These are phyloP conservation scores for Claviceps digitariae DNA, from an alignment of 2,329 filamentous ascomycete genomes.

Conservation along the genomic window DNA sequence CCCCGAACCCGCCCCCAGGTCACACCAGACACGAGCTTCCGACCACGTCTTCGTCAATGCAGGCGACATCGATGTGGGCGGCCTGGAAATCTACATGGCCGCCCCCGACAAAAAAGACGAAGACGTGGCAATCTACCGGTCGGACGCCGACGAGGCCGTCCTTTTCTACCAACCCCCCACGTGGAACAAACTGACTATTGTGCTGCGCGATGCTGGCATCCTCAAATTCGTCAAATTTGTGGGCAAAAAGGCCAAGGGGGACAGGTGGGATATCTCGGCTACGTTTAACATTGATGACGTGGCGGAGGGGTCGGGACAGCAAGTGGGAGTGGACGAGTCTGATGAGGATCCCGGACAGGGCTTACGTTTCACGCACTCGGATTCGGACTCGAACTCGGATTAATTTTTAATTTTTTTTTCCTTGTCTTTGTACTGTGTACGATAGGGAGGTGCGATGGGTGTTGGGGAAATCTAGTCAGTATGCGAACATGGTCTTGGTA, in stretches of 20 bases:
- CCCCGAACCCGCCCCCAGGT: no score
- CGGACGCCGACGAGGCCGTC: conserved; percentile 68
- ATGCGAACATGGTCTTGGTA: no score
- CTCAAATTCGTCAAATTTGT: conserved; percentile 97
- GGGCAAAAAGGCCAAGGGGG: conserved; percentile 65
- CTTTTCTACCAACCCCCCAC: conserved; percentile 48
- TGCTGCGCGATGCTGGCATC: conserved; percentile 72
- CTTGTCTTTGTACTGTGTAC: no score
- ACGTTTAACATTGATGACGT: conserved; percentile 57
- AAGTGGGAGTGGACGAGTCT: conserved; percentile 20
- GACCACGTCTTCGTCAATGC: conserved; percentile 19
- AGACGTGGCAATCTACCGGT: conserved; percentile 81
- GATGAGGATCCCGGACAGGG: conserved; percentile 33
- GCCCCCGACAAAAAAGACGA: conserved; percentile 34
- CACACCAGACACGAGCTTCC: no score
- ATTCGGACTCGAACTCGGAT: conserved; percentile 26
- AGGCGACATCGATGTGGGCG: conserved; percentile 45
- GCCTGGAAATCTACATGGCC: conserved; percentile 78
- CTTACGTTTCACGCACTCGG: conserved; percentile 38
- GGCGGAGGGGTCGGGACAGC: conserved; percentile 28
- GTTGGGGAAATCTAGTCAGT: no score
- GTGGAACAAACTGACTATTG: conserved; percentile 89
- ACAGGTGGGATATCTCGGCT: conserved; percentile 83
- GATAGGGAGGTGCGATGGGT: no score
- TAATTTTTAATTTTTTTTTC: no score